A percentile compares a stretch with the other conserved stretches of the same genome.
Evolutionary conservation across 2,329 filamentous ascomycete species (phyloP).

Genomic region (Bipolaris victoriae): DNA sequence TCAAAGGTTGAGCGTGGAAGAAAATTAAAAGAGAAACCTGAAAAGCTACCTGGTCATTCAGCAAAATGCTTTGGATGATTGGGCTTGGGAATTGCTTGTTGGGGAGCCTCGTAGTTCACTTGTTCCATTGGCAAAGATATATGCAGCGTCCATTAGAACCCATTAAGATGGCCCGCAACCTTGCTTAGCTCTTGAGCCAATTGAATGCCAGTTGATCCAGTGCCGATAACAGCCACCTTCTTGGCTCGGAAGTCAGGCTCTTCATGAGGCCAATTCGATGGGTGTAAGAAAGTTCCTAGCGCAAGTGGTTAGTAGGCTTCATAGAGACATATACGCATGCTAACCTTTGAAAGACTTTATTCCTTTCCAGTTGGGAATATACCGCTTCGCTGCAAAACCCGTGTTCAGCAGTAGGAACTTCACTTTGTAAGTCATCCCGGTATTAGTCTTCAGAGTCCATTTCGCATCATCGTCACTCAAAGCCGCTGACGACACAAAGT

Average conservation of each 20-base stretch:
- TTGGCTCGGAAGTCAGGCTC: conserved; percentile 61
- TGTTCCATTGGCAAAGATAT: conserved; percentile 33
- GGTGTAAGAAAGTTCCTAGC: conserved; percentile 55
- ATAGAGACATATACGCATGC: neutral
- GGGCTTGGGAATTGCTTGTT: conserved; percentile 52
- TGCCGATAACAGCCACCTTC: conserved; percentile 65
- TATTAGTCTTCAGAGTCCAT: conserved; percentile 56
- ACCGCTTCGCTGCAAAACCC: conserved; percentile 55
- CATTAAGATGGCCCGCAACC: conserved; percentile 55
- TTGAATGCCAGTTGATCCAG: conserved; percentile 67
- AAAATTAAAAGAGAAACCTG: conserved; percentile 32
- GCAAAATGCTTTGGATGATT: conserved; percentile 30
- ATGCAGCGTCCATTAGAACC: conserved; percentile 68
- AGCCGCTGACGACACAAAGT: conserved; percentile 50
- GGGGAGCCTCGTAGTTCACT: conserved; percentile 25
- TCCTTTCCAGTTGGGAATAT: conserved; percentile 52
- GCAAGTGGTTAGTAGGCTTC: neutral
- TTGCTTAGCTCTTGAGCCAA: conserved; percentile 64
- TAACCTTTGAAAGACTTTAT: conserved; percentile 36
- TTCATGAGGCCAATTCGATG: conserved; percentile 64
- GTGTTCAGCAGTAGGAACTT: conserved; percentile 56
- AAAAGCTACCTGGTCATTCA: conserved; percentile 15
- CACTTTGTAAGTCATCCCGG: conserved; percentile 48
- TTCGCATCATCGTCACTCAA: conserved; percentile 47
- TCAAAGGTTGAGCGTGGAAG: conserved; percentile 27